Percentiles rank a stretch among this genome's conserved stretches.
Evolutionary conservation across 139 green algal species (phyloP).

Genomic region (Haematococcus lacustris): DNA sequence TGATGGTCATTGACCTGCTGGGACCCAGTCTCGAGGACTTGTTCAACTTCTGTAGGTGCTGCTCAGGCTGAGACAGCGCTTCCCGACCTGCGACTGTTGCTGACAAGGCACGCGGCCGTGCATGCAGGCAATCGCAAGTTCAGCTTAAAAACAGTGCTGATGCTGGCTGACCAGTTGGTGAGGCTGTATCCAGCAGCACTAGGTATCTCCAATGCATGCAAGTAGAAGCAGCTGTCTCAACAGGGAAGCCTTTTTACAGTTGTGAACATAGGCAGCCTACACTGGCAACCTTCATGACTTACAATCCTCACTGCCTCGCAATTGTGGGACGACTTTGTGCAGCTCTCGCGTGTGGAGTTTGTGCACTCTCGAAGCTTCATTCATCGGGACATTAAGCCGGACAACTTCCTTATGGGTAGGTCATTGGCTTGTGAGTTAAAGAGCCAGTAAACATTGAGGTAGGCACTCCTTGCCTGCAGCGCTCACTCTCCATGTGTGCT

Average conservation of each 20-base stretch:
- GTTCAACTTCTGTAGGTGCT: conserved; percentile 99
- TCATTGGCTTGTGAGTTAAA: no score
- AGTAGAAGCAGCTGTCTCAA: no score
- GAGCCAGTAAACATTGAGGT: no score
- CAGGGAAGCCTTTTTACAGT: no score
- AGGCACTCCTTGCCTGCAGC: no score
- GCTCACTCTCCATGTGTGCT: no score
- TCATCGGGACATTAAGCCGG: conserved; percentile 81
- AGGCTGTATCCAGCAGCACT: conserved; percentile 3
- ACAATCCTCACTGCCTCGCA: background rate
- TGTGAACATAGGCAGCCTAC: no score
- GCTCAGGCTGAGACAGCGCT: background rate
- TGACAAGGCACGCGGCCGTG: no score
- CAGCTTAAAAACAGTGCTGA: conserved; percentile 95
- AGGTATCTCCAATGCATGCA: no score
- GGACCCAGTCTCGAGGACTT: conserved; percentile 95
- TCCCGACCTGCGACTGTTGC: no score
- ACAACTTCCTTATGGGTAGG: conserved; percentile 73
- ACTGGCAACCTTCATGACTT: background rate
- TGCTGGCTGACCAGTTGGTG: conserved; percentile 98
- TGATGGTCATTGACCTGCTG: conserved; percentile 98
- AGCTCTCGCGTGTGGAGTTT: conserved; percentile 94
- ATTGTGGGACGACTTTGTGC: conserved; percentile 7
- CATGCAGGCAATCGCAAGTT: conserved; percentile 97
- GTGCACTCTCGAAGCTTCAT: conserved; percentile 97